Evolutionary conservation across 1,284 basidiomycete species (phyloP).

Genomic region (Austroboletus niveus): DNA sequence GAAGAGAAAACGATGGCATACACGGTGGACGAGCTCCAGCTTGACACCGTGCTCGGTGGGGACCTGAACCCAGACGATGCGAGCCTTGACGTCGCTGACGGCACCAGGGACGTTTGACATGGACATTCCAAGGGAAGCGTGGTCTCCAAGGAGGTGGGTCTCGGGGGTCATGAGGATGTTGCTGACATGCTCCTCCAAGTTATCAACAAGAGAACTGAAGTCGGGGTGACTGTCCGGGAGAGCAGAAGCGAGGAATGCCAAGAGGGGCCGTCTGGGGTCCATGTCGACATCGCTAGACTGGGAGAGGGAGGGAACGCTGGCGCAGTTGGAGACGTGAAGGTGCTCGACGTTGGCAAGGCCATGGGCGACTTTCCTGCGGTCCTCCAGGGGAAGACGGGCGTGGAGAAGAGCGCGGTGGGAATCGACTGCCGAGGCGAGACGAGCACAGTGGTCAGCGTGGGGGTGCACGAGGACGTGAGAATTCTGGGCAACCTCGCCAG

Average conservation of each 20-base stretch:
- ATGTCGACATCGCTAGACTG: conserved; percentile 19
- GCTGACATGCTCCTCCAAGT: conserved; percentile 49
- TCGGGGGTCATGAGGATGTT: conserved; percentile 51
- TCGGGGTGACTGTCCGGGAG: conserved; percentile 49
- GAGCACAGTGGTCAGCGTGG: conserved; percentile 56
- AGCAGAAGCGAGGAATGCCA: conserved; percentile 76
- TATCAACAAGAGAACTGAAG: conserved; percentile 50
- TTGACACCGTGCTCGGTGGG: conserved; percentile 52
- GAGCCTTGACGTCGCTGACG: conserved; percentile 70
- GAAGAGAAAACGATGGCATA: conserved; percentile 3
- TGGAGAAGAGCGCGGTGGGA: conserved; percentile 19
- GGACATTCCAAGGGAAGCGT: conserved; percentile 35
- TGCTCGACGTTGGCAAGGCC: conserved; percentile 40
- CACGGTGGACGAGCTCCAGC: conserved; percentile 55
- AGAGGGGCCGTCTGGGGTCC: conserved; percentile 44
- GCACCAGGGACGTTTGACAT: conserved; percentile 60
- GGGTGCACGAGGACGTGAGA: conserved; percentile 43
- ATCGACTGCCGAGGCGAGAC: conserved; percentile 37
- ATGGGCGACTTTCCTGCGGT: conserved; percentile 16
- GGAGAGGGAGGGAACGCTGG: conserved; percentile 37
- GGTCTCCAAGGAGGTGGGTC: conserved; percentile 50
- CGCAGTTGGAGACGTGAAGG: conserved; percentile 57
- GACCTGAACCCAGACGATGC: conserved; percentile 71
- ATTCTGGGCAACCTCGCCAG: conserved; percentile 44
- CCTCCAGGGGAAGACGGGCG: conserved; percentile 3